These are phyloP conservation scores for Dorcoceras hygrometricum DNA, from an alignment of 257 asterid genomes.

Conservation along the genomic window DNA sequence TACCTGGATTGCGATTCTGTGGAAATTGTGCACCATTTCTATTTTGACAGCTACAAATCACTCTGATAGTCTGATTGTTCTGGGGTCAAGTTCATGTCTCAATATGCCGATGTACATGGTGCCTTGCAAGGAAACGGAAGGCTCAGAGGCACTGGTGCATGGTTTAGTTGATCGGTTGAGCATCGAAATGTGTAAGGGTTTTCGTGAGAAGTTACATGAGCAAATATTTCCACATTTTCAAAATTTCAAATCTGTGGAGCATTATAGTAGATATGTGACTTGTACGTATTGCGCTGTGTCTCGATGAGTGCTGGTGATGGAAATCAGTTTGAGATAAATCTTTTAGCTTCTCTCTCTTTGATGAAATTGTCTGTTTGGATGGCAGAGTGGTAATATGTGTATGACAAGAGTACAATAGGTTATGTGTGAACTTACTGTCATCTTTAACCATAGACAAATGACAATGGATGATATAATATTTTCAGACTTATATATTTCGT, in stretches of 20 bases:
- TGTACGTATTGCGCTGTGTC: neutral
- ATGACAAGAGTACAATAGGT: constrained; percentile 35
- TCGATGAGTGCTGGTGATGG: neutral
- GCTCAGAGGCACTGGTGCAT: neutral
- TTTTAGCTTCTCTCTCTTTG: neutral
- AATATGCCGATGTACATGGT: neutral
- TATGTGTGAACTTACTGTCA: constrained; percentile 25
- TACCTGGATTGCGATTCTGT: neutral
- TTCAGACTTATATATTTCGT: constrained; percentile 17
- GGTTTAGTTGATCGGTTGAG: constrained; percentile 1
- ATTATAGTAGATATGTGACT: neutral
- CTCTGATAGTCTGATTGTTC: neutral
- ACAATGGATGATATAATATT: constrained; percentile 21
- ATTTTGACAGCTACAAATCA: neutral
- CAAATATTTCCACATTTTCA: neutral
- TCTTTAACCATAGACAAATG: constrained; percentile 29
- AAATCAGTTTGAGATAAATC: neutral
- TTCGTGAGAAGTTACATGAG: neutral
- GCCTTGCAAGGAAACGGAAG: neutral
- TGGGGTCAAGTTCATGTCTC: neutral
- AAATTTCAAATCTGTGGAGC: neutral
- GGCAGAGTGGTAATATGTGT: constrained; percentile 30
- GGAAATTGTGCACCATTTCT: neutral
- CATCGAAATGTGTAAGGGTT: neutral
- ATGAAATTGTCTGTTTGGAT: constrained; percentile 20